phyloP scores from a whole-genome alignment of 495 filamentous ascomycete species.

The Penicillium cataractarum region DNA sequence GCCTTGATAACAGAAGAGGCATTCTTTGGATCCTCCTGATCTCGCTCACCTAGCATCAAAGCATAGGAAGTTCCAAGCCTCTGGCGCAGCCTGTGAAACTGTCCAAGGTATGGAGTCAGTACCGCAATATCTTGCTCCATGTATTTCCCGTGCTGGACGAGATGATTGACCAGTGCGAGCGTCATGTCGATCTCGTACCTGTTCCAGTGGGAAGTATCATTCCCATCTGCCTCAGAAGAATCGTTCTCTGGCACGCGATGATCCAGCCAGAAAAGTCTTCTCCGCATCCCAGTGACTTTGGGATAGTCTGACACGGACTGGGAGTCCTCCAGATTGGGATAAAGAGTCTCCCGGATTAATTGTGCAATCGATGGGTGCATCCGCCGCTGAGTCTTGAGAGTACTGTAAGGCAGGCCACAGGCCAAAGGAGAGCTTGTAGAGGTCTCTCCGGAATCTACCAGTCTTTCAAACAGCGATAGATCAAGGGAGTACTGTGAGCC shows the following conservation, averaged over 20 bases:
- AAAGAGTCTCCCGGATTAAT: not conserved
- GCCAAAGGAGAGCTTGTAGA: not conserved
- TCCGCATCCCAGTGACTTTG: slow-evolving; percentile 53
- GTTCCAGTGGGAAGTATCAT: slow-evolving; percentile 67
- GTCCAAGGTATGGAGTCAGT: slow-evolving; percentile 75
- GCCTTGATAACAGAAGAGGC: not conserved
- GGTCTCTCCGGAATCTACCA: not conserved
- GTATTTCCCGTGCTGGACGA: slow-evolving; percentile 72
- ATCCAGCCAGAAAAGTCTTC: slow-evolving; percentile 76
- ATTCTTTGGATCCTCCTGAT: slow-evolving; percentile 60
- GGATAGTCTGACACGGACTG: not conserved
- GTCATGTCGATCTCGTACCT: slow-evolving; percentile 69
- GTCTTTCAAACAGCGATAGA: not conserved
- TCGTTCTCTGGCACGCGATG: slow-evolving; percentile 62
- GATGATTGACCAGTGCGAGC: slow-evolving; percentile 64
- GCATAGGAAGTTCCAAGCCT: slow-evolving; percentile 56
- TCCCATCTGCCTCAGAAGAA: slow-evolving; percentile 36
- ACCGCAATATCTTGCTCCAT: slow-evolving; percentile 72
- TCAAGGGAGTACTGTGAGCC: not conserved
- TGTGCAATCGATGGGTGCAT: not conserved
- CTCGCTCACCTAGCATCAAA: slow-evolving; percentile 68
- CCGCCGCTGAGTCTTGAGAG: not conserved
- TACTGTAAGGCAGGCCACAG: not conserved
- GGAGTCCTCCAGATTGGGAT: not conserved
- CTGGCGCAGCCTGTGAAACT: slow-evolving; percentile 56